Evolutionary conservation across 2,329 filamentous ascomycete genomes (phyloP), one percentile per base, ranked within the genome.

Genomic region (Cytospora mali): DNA sequence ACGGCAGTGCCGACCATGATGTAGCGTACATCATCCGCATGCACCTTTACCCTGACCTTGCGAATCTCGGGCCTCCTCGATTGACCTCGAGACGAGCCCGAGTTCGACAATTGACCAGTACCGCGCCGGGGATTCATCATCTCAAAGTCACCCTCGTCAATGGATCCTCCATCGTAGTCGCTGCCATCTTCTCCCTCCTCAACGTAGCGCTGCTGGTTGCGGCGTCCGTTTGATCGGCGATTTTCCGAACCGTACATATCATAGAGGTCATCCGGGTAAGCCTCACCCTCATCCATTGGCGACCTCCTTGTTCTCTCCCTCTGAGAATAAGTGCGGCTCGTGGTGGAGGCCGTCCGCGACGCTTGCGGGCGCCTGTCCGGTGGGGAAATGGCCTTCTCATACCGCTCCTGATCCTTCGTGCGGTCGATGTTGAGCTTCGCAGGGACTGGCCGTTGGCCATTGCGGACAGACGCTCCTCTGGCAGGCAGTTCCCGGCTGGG

Each of bases 41-140:
- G 93, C 1, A 97, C 93, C 80, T 99, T 99, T 74, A 97, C 88
- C 42, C 93, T 87, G 67, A 98, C 88, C 75, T 93, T 89, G 66
- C 85, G 86, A 62, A 95, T 81, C 7, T 92, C 89, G 1, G 86
- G 85, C 62, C 84, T 76, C 67, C 86, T 80, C 9, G 86, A 87
- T 27, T 79, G 77, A n/a, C 81, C 81, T 48, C 85, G 80, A 11
- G 79, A 78, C 0, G 77, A 77, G 67, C 81, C 77, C 9, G 82
- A 78, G 27, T 80, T 73, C 3, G 83, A 85, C 13, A 60, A 21
- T 11, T 50, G 46, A 18, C 74, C 71, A 56, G 77, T 72, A 35
- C 76, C 72, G 60, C 78, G 76, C 35, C 80, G 76, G 71, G 84
- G 74, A 70, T 79, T 81, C 35, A 93, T 79, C 81, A 94, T 92